phyloP scores from a whole-genome alignment of 2,329 filamentous ascomycete species.

The Trichoderma semiorbis region DNA sequence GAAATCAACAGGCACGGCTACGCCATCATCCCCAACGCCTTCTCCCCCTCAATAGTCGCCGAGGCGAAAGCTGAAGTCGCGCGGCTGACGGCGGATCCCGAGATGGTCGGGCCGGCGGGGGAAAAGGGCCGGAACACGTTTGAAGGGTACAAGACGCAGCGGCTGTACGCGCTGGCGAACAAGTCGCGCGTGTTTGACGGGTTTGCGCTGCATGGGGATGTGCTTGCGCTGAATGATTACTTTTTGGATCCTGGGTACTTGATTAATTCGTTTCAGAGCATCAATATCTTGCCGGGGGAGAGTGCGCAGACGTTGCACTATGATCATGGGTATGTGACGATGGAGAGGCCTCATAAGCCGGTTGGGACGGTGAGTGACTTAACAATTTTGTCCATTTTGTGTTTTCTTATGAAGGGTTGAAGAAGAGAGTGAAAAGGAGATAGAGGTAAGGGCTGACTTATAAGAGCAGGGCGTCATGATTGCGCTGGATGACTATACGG shows the following conservation, averaged over 20 bases:
- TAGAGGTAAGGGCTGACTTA: neutral
- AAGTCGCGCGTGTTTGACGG: constrained; percentile 38
- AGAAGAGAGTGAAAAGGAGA: neutral
- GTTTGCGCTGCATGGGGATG: constrained; percentile 32
- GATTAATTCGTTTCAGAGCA: constrained; percentile 35
- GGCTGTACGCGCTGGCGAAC: constrained; percentile 38
- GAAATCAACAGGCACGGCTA: constrained; percentile 31
- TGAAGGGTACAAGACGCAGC: constrained; percentile 36
- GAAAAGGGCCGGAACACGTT: constrained; percentile 34
- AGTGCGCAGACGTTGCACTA: constrained; percentile 36
- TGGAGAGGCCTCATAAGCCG: constrained; percentile 34
- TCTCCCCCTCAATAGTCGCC: constrained; percentile 30
- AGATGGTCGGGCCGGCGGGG: constrained; percentile 26
- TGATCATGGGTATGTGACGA: constrained; percentile 29
- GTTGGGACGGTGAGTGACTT: constrained; percentile 29
- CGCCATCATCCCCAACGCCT: constrained; percentile 33
- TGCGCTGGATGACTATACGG: constrained; percentile 32
- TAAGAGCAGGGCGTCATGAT: constrained; percentile 27
- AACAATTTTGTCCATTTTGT: neutral
- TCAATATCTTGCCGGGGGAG: constrained; percentile 39
- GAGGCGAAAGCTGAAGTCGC: constrained; percentile 23
- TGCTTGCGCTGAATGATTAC: constrained; percentile 38
- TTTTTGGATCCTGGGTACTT: constrained; percentile 38
- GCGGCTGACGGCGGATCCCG: constrained; percentile 23
- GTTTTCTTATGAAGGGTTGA: neutral